Evolutionary conservation across 2,329 filamentous ascomycete species (phyloP).

Genomic region (Pestalotiopsis fici): DNA sequence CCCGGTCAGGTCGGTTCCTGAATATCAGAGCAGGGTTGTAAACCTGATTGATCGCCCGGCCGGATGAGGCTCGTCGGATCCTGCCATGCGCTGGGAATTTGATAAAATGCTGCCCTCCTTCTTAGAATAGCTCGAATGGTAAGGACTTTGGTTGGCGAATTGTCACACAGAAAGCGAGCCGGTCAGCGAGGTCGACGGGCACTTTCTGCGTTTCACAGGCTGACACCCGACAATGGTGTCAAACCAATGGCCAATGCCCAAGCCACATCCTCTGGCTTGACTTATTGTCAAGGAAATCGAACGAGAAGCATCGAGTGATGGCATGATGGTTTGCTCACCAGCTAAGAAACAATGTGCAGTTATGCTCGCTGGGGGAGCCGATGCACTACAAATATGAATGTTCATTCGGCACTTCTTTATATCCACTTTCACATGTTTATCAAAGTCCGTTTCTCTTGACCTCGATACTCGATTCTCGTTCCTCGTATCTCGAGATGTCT

Average conservation of each 20-base stretch:
- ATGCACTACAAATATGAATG: not conserved
- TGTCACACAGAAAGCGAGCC: not conserved
- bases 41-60: not conserved
- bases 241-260: not conserved
- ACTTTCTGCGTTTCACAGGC: not conserved
- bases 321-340: not conserved
- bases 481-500: not conserved
- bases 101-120: too few species aligned
- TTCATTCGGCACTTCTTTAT: not conserved
- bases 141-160: not conserved
- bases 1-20: not conserved
- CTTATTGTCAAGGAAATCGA: not conserved
- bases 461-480: not conserved
- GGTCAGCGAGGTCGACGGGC: not conserved
- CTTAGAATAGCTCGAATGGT: not conserved
- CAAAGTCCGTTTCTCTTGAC: not conserved
- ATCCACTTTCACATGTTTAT: not conserved
- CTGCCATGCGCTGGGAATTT: not conserved
- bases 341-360: not conserved
- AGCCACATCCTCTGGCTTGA: not conserved
- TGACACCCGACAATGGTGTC: not conserved
- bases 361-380: not conserved
- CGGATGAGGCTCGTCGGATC: not conserved
- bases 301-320: not conserved
- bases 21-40: not conserved